A percentile compares a stretch with the other conserved stretches of the same genome.
Conservation (phyloP, 345 rosid species). For the Conringia planisiliqua region DNA sequence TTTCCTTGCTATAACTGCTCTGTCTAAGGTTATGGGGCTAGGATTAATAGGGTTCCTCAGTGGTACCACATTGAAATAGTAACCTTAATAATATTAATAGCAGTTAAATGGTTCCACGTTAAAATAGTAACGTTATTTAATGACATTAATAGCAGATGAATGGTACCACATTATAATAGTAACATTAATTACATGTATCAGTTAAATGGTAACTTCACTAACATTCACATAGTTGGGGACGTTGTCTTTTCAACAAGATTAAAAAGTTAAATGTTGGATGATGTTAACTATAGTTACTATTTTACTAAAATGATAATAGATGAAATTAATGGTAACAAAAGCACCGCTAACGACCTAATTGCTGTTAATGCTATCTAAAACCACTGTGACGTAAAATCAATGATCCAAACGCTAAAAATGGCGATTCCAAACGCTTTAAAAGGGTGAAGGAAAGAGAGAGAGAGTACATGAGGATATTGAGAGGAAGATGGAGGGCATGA, state of each 20-base stretch:
- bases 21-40: neutral
- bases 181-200: too few relatives aligned
- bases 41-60: neutral
- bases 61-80: neutral
- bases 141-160: neutral
- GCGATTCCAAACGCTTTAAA: too few relatives aligned
- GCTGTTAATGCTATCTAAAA: neutral
- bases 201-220: too few relatives aligned
- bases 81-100: neutral
- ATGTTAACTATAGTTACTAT: neutral
- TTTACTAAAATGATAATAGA: neutral
- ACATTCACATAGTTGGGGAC: neutral
- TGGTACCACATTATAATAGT: too few relatives aligned
- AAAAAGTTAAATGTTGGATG: neutral
- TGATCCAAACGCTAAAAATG: too few relatives aligned
- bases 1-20: neutral
- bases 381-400: neutral
- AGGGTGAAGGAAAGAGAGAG: neutral
- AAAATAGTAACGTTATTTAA: neutral
- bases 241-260: neutral
- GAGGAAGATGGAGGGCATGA: conserved; percentile 33
- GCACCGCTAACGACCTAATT: neutral
- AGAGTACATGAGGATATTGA: conserved; percentile 33
- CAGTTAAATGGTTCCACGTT: neutral
- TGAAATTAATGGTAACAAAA: neutral